Evolutionary conservation across 805 yeast species (phyloP).

Genomic region (Helenozyma baotianmanensis): DNA sequence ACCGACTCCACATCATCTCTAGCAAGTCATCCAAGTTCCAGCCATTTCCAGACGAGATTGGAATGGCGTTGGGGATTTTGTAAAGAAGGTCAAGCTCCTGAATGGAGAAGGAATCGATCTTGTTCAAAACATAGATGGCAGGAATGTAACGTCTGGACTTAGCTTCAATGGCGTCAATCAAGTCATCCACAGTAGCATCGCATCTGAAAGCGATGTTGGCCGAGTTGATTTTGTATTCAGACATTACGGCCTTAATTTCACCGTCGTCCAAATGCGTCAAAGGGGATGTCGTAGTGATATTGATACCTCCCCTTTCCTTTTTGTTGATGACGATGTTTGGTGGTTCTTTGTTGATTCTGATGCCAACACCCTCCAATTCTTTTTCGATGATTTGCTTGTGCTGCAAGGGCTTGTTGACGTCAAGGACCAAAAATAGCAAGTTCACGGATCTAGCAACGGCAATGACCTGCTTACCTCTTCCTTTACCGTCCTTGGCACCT

Average conservation of each 20-base stretch:
- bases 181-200: constrained; percentile 96
- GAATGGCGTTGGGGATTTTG: constrained; percentile 95
- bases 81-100: constrained; percentile 88
- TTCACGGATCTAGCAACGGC: constrained; percentile 99
- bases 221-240: constrained; percentile 89
- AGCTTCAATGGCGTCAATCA: constrained; percentile 90
- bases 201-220: constrained; percentile 96
- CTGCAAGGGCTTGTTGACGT: constrained; percentile 92
- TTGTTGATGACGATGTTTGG: constrained; percentile 90
- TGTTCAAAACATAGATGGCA: constrained; percentile 89
- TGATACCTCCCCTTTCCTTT: constrained; percentile 95
- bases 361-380: constrained; percentile 97
- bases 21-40: constrained; percentile 96
- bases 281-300: constrained; percentile 89
- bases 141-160: constrained; percentile 91
- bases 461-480: constrained; percentile 94
- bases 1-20: constrained; percentile 92
- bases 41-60: constrained; percentile 91
- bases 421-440: constrained; percentile 85
- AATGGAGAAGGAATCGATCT: constrained; percentile 90
- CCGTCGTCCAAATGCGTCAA: constrained; percentile 87
- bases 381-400: constrained; percentile 92
- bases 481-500: constrained; percentile 89
- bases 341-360: constrained; percentile 83
- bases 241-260: constrained; percentile 93